phyloP scores from a whole-genome alignment of 1,139 yeast genomes.

The Arxiozyma bovina region DNA sequence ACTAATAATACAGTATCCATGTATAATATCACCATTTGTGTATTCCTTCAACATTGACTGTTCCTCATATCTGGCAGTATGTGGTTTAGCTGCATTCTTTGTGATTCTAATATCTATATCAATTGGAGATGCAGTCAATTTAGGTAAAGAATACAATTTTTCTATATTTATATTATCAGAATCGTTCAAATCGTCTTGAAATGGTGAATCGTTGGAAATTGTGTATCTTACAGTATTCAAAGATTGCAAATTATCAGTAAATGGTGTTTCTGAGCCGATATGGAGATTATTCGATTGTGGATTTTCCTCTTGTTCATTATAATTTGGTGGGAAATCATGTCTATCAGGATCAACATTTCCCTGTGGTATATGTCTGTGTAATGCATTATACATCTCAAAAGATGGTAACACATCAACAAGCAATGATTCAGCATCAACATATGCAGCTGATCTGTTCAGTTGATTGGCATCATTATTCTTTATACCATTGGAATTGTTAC shows the following conservation, averaged over 20 bases:
- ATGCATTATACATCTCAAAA: conserved; percentile 29
- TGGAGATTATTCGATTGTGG: conserved; percentile 7
- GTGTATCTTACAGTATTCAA: conserved; percentile 19
- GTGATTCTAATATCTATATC: conserved; percentile 34
- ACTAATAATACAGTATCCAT: conserved; percentile 43
- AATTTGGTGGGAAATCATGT: conserved; percentile 29
- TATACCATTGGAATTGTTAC: neutral
- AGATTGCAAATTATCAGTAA: conserved; percentile 12
- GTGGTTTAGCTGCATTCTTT: conserved; percentile 31
- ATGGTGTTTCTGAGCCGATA: neutral
- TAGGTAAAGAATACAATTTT: conserved; percentile 32
- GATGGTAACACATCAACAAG: conserved; percentile 30
- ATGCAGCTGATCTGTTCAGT: neutral
- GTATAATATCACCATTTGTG: conserved; percentile 47
- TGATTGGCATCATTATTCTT: neutral
- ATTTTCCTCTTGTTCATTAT: conserved; percentile 20
- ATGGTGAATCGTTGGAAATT: conserved; percentile 10
- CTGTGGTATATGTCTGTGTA: conserved; percentile 31
- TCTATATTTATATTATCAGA: conserved; percentile 31
- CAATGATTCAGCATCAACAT: conserved; percentile 11
- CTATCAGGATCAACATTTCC: conserved; percentile 29
- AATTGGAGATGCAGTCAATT: conserved; percentile 24
- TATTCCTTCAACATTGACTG: conserved; percentile 37
- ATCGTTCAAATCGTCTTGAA: conserved; percentile 24
- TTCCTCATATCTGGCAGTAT: conserved; percentile 29